phyloP scores from a whole-genome alignment of 352 stramenopile species.

The Plasmopara halstedii region DNA sequence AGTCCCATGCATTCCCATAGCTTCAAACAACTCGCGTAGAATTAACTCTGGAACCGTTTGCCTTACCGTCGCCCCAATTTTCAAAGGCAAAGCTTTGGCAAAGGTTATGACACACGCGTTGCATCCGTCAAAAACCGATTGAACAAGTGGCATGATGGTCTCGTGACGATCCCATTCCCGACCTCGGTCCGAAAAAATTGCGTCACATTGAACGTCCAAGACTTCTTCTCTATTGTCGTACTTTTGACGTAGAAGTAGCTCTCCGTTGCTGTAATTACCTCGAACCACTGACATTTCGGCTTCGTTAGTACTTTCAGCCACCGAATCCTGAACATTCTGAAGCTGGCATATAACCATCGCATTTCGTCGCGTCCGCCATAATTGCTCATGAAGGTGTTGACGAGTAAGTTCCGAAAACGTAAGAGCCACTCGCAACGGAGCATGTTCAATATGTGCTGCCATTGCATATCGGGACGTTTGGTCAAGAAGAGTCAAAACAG shows the following conservation, averaged over 20 bases:
- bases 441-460: slow-evolving; percentile 44
- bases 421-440: slow-evolving; percentile 39
- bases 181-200: slow-evolving; percentile 55
- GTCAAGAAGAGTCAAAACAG: slow-evolving; percentile 42
- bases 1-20: slow-evolving; percentile 21
- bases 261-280: slow-evolving; percentile 46
- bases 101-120: slow-evolving; percentile 68
- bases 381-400: slow-evolving; percentile 61
- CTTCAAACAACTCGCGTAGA: slow-evolving; percentile 43
- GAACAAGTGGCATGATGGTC: slow-evolving; percentile 47
- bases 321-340: slow-evolving; percentile 21
- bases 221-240: slow-evolving; percentile 4
- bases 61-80: slow-evolving; percentile 5
- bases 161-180: slow-evolving; percentile 52
- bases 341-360: slow-evolving; percentile 61
- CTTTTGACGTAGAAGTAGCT: slow-evolving; percentile 35
- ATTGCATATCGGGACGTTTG: slow-evolving; percentile 40
- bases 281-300: slow-evolving; percentile 24
- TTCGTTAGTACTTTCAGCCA: slow-evolving; percentile 1
- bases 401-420: slow-evolving; percentile 33
- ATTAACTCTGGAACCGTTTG: slow-evolving; percentile 33
- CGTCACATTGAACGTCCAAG: slow-evolving; percentile 46
- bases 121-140: slow-evolving; percentile 57
- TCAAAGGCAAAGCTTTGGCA: slow-evolving; percentile 26
- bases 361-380: slow-evolving; percentile 50